A percentile compares a stretch with the other conserved stretches of the same genome.
These are phyloP conservation scores for Hanseniaspora gamundiae DNA, from an alignment of 1,139 yeast species.

Conservation along the genomic window DNA sequence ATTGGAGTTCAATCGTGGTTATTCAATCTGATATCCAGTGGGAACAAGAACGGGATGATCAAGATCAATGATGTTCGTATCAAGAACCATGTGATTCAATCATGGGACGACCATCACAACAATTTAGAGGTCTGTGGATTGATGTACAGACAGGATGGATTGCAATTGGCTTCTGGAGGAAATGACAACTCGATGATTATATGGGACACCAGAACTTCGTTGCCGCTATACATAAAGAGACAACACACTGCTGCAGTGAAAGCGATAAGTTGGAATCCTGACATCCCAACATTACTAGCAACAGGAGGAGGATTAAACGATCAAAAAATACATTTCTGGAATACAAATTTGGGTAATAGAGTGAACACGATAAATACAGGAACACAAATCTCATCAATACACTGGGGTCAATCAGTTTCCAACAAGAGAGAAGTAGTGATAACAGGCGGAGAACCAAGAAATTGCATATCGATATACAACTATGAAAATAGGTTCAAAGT, in stretches of 20 bases:
- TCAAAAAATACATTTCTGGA: constrained; percentile 89
- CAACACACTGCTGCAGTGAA: constrained; percentile 91
- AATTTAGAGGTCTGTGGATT: constrained; percentile 73
- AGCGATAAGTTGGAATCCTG: constrained; percentile 93
- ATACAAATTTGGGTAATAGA: constrained; percentile 80
- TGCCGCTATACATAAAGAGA: constrained; percentile 65
- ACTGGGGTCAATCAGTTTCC: constrained; percentile 75
- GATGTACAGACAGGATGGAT: constrained; percentile 75
- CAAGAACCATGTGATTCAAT: constrained; percentile 57
- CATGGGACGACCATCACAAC: constrained; percentile 58
- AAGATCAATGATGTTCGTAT: constrained; percentile 90
- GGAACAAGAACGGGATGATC: constrained; percentile 72
- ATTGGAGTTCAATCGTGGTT: constrained; percentile 84
- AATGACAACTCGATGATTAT: constrained; percentile 88
- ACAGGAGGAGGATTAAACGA: constrained; percentile 96
- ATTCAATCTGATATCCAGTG: constrained; percentile 68
- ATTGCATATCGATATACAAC: constrained; percentile 71
- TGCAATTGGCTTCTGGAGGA: constrained; percentile 84
- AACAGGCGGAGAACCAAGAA: constrained; percentile 89
- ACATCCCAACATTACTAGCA: constrained; percentile 69
- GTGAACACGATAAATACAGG: constrained; percentile 84
- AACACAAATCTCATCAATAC: constrained; percentile 82
- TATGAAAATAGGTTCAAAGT: constrained; percentile 81
- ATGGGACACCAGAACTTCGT: constrained; percentile 81
- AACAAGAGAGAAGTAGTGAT: constrained; percentile 81